Evolutionary conservation across 805 yeast species (phyloP).

Genomic region (Yamadazyma laniorum): DNA sequence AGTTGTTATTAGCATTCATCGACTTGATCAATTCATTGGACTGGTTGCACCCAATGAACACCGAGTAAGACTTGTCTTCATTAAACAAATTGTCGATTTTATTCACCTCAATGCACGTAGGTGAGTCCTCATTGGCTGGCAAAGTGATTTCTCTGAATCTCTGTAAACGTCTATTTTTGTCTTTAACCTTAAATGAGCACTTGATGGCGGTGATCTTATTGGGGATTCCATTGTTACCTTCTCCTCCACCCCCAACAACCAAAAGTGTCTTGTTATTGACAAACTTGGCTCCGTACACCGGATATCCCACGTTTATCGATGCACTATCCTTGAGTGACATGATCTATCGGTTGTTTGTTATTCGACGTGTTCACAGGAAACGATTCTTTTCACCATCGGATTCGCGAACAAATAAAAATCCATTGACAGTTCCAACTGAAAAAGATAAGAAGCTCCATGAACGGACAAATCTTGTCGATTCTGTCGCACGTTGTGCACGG

Average conservation of each 20-base stretch:
- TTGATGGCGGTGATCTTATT: slow-evolving; percentile 72
- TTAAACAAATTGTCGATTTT: slow-evolving; percentile 6
- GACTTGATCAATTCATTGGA: slow-evolving; percentile 52
- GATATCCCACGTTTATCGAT: slow-evolving; percentile 56
- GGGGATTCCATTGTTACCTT: slow-evolving; percentile 84
- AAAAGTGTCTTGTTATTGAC: slow-evolving; percentile 57
- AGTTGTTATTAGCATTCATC: slow-evolving; percentile 63
- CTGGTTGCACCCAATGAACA: slow-evolving; percentile 78
- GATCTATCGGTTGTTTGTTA: background rate
- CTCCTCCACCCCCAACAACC: slow-evolving; percentile 95
- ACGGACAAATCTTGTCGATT: slow-evolving; percentile 42
- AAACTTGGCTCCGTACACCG: slow-evolving; percentile 78
- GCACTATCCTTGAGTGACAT: slow-evolving; percentile 38
- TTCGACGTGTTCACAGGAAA: background rate
- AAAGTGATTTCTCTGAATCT: slow-evolving; percentile 61
- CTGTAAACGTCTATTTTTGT: slow-evolving; percentile 45
- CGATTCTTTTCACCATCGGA: too few relatives aligned
- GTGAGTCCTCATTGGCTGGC: slow-evolving; percentile 76
- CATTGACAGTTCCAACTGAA: too few relatives aligned
- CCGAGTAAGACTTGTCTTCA: slow-evolving; percentile 38
- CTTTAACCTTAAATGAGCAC: slow-evolving; percentile 50
- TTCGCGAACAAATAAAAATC: too few relatives aligned
- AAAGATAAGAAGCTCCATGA: too few relatives aligned
- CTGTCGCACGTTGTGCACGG: slow-evolving; percentile 76
- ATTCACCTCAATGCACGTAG: slow-evolving; percentile 69